A percentile compares a stretch with the other conserved stretches of the same genome.
Conservation (phyloP, 2,329 filamentous ascomycete species). For the Boeremia exigua region DNA sequence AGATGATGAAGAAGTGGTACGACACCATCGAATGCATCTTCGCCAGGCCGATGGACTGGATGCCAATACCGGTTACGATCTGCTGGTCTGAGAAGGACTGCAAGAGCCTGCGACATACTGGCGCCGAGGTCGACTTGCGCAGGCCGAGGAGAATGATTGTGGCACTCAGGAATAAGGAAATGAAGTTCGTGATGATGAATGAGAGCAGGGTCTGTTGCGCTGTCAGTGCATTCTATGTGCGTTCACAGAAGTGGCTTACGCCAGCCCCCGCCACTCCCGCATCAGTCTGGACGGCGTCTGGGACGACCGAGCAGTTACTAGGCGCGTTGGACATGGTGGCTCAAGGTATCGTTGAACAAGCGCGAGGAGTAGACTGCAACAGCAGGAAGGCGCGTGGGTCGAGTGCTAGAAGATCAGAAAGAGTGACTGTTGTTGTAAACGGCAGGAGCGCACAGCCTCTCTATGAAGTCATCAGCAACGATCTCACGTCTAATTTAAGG, state of each 20-base stretch:
- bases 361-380: not conserved
- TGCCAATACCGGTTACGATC: slow-evolving; percentile 72
- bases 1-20: slow-evolving; percentile 75
- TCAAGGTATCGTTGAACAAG: not conserved
- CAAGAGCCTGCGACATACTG: slow-evolving; percentile 68
- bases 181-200: slow-evolving; percentile 68
- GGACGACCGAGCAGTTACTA: slow-evolving; percentile 53
- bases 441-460: slow-evolving; percentile 31
- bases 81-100: slow-evolving; percentile 72
- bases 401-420: not conserved
- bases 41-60: slow-evolving; percentile 68
- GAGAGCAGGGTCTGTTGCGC: slow-evolving; percentile 61
- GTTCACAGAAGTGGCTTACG: slow-evolving; percentile 48
- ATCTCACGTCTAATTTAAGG: slow-evolving; percentile 28
- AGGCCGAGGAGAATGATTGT: slow-evolving; percentile 64
- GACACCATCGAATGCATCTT: slow-evolving; percentile 65
- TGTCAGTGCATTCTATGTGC: not conserved
- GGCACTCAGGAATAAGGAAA: slow-evolving; percentile 62
- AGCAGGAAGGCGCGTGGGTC: not conserved
- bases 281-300: slow-evolving; percentile 57
- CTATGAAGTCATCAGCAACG: slow-evolving; percentile 30
- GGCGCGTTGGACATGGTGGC: slow-evolving; percentile 10
- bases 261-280: slow-evolving; percentile 65
- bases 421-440: slow-evolving; percentile 9
- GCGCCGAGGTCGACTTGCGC: slow-evolving; percentile 54